Conservation (phyloP, 1,284 basidiomycete genomes). For the Tilletia caries region DNA sequence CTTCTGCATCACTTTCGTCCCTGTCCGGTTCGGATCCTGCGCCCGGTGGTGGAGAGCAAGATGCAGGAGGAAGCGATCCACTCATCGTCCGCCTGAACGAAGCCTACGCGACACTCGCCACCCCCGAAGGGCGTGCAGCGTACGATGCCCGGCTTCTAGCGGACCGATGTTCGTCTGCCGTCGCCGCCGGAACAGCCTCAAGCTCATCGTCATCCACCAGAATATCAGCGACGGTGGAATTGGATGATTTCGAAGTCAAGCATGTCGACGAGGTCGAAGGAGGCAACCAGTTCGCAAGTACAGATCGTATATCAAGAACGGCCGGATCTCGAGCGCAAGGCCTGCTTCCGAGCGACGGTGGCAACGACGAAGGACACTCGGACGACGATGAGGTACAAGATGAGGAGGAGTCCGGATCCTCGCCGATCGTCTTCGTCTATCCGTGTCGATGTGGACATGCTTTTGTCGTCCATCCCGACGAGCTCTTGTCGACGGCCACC, state of each 20-base stretch:
- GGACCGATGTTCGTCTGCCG: too few relatives aligned
- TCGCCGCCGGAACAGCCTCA: too few relatives aligned
- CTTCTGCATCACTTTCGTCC: background rate
- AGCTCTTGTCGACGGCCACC: background rate
- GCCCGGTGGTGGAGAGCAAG: background rate
- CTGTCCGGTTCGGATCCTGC: background rate
- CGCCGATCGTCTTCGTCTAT: background rate
- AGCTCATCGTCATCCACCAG: too few relatives aligned
- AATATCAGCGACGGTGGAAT: slow-evolving; percentile 1
- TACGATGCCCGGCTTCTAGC: slow-evolving; percentile 5
- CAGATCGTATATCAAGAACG: too few relatives aligned
- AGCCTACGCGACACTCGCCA: slow-evolving; percentile 1
- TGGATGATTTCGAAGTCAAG: slow-evolving; percentile 11
- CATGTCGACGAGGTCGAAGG: background rate
- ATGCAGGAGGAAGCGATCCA: background rate
- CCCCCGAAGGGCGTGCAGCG: background rate
- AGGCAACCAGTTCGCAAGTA: background rate
- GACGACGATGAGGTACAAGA: background rate
- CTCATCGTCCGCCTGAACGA: slow-evolving; percentile 7
- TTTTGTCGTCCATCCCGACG: slow-evolving; percentile 10
- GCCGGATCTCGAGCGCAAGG: too few relatives aligned
- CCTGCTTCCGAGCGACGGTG: background rate
- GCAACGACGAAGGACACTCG: background rate
- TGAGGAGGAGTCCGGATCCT: background rate
- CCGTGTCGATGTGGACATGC: slow-evolving; percentile 1